Conservation (phyloP, 176 grass and related monocot genomes). For the Juncus effusus region DNA sequence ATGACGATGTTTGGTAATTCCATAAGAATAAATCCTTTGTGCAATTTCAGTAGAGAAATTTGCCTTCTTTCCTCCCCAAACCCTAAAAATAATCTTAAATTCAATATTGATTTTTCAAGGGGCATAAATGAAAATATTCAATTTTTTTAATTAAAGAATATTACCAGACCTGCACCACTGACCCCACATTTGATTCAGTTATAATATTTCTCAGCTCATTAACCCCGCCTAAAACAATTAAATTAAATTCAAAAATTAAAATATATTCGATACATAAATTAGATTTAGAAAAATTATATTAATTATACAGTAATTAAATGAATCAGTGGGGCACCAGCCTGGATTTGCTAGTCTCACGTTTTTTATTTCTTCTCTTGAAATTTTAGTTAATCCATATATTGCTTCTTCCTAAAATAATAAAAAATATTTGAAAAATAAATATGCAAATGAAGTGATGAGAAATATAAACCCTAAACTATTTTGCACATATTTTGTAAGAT, state of each 20-base stretch:
- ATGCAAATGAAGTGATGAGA: background rate
- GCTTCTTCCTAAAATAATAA: slow-evolving; percentile 58
- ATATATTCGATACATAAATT: slow-evolving; percentile 23
- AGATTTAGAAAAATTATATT: slow-evolving; percentile 8
- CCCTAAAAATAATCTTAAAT: slow-evolving; percentile 37
- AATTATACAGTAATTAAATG: slow-evolving; percentile 67
- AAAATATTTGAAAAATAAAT: slow-evolving; percentile 21
- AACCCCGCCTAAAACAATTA: slow-evolving; percentile 50
- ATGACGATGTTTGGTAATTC: slow-evolving; percentile 83
- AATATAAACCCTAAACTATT: background rate
- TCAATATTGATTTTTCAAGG: background rate
- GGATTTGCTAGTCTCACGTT: slow-evolving; percentile 84
- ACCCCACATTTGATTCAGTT: slow-evolving; percentile 96
- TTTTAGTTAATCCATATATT: slow-evolving; percentile 85
- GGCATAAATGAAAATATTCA: slow-evolving; percentile 10
- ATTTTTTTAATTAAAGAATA: background rate
- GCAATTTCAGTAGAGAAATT: slow-evolving; percentile 97
- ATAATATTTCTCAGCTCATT: slow-evolving; percentile 77
- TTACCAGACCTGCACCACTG: slow-evolving; percentile 66
- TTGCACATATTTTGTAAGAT: too few species aligned
- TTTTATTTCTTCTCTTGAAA: slow-evolving; percentile 64
- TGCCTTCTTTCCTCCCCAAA: slow-evolving; percentile 86
- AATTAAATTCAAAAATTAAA: background rate
- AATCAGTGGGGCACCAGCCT: slow-evolving; percentile 88
- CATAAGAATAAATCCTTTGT: slow-evolving; percentile 91